Evolutionary conservation across 2,329 filamentous ascomycete genomes (phyloP).

Genomic region (Fusarium proliferatum): DNA sequence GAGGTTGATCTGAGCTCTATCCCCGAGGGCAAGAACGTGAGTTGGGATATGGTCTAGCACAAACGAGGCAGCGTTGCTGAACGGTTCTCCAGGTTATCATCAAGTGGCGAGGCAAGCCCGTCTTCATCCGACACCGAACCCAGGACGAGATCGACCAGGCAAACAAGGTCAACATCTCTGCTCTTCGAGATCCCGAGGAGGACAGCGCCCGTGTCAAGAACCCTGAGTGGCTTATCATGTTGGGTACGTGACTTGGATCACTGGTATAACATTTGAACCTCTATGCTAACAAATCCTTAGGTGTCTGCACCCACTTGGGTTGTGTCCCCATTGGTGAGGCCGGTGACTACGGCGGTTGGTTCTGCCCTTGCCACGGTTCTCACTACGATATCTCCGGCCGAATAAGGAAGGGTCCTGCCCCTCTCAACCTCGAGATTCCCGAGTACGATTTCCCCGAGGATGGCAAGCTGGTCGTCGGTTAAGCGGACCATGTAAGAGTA

Average conservation of each 20-base stretch:
- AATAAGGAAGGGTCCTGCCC: constrained; percentile 96
- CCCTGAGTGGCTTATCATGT: constrained; percentile 98
- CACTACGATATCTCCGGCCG: constrained; percentile 99
- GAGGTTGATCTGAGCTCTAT: constrained; percentile 94
- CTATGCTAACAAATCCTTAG: constrained; percentile 55
- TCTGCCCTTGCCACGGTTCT: constrained; percentile 99
- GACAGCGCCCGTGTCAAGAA: constrained; percentile 96
- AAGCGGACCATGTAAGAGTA: constrained; percentile 57
- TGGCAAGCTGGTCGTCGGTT: constrained; percentile 91
- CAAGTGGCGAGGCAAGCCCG: constrained; percentile 99
- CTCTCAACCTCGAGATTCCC: constrained; percentile 96
- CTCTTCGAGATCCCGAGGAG: constrained; percentile 89
- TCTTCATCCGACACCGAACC: constrained; percentile 99
- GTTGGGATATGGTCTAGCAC: constrained; percentile 49
- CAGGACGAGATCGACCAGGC: constrained; percentile 93
- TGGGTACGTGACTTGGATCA: constrained; percentile 70
- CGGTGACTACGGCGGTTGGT: constrained; percentile 98
- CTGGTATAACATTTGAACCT: not conserved
- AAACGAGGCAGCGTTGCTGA: constrained; percentile 4
- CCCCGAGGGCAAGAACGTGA: constrained; percentile 98
- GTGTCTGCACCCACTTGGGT: constrained; percentile 98
- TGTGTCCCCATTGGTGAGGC: constrained; percentile 99
- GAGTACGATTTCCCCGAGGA: constrained; percentile 94
- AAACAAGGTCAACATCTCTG: constrained; percentile 84
- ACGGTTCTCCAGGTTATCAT: constrained; percentile 80